These are phyloP conservation scores for Articulospora tetracladia DNA, from an alignment of 495 filamentous ascomycete genomes.

Conservation along the genomic window DNA sequence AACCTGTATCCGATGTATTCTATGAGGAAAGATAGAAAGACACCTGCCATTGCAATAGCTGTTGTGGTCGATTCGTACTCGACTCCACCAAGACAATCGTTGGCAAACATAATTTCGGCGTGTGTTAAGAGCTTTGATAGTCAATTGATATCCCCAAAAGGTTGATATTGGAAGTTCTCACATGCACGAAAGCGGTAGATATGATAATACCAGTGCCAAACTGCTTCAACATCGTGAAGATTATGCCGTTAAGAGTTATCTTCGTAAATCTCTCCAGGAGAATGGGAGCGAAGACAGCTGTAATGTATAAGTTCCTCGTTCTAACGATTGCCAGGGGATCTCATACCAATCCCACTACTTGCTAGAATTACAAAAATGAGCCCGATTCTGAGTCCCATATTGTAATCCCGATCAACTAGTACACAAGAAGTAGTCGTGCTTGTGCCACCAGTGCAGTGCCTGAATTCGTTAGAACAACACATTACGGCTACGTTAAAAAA, in stretches of 20 bases:
- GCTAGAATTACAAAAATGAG: conserved; percentile 57
- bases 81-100: conserved; percentile 55
- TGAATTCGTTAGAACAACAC: conserved; percentile 30
- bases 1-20: conserved; percentile 55
- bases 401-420: conserved; percentile 48
- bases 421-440: conserved; percentile 35
- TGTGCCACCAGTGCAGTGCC: conserved; percentile 39
- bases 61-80: conserved; percentile 57
- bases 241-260: background rate
- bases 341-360: conserved; percentile 35
- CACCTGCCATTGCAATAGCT: conserved; percentile 60
- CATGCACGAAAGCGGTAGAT: conserved; percentile 67
- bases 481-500: background rate
- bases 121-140: conserved; percentile 56
- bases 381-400: conserved; percentile 54
- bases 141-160: background rate
- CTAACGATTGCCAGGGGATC: background rate
- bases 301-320: background rate
- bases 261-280: background rate
- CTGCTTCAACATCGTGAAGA: conserved; percentile 55
- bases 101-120: conserved; percentile 54
- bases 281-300: conserved; percentile 10
- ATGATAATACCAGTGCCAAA: conserved; percentile 75
- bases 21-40: conserved; percentile 58
- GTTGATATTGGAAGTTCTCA: conserved; percentile 30